Evolutionary conservation across 257 asterid genomes (phyloP).

Genomic region (Penstemon eatonii): DNA sequence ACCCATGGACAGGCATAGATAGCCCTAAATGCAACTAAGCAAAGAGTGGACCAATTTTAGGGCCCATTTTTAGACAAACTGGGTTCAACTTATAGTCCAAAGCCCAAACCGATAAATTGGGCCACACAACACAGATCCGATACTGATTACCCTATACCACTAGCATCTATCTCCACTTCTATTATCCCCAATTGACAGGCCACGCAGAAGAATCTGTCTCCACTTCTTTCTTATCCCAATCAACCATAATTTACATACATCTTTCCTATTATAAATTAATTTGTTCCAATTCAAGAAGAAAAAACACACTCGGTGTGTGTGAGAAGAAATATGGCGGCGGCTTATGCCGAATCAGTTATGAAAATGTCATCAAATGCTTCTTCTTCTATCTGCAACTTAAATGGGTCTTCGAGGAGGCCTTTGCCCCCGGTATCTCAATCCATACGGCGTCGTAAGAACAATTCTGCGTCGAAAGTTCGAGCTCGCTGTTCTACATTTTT

Average conservation of each 20-base stretch:
- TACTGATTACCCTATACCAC: too few species aligned
- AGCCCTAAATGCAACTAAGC: too few species aligned
- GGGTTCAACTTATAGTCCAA: too few species aligned
- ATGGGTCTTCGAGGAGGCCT: constrained; percentile 62
- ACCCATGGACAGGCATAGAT: too few species aligned
- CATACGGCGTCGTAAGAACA: constrained; percentile 42
- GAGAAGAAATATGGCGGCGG: constrained; percentile 54
- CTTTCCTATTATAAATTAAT: too few species aligned
- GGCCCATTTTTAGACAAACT: too few species aligned
- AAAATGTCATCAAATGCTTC: constrained; percentile 65
- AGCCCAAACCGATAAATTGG: too few species aligned
- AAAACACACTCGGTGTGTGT: constrained; percentile 25
- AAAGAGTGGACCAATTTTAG: too few species aligned
- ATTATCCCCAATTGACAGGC: too few species aligned
- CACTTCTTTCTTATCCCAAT: constrained; percentile 22
- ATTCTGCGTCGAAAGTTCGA: constrained; percentile 34
- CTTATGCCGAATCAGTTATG: constrained; percentile 52
- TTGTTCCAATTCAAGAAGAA: not conserved
- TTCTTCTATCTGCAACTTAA: constrained; percentile 62
- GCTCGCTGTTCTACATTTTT: constrained; percentile 60
- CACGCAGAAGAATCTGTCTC: constrained; percentile 20
- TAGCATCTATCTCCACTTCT: too few species aligned
- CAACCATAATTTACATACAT: too few species aligned
- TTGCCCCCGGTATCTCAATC: constrained; percentile 43
- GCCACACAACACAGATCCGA: too few species aligned